phyloP scores from a whole-genome alignment of 257 asterid species.

The Apocynum venetum region DNA sequence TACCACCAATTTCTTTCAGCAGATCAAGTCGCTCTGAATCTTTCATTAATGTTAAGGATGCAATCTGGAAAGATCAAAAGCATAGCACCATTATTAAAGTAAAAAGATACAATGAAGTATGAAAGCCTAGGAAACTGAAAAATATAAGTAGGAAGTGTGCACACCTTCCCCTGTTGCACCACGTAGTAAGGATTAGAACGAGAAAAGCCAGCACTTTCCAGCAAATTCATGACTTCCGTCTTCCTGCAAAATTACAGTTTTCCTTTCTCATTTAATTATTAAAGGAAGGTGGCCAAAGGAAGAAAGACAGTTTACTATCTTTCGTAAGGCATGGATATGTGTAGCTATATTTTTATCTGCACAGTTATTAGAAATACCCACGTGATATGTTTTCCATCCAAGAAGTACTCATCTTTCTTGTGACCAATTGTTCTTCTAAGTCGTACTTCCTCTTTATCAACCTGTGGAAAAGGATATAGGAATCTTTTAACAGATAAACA shows the following conservation, averaged over 20 bases:
- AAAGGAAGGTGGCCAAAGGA: conserved; percentile 10
- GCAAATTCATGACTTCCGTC: conserved; percentile 97
- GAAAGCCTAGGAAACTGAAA: conserved; percentile 7
- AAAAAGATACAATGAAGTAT: conserved; percentile 5
- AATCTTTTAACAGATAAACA: conserved; percentile 10
- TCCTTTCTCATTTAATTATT: conserved; percentile 16
- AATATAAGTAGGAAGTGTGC: conserved; percentile 13
- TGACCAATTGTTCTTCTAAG: conserved; percentile 94
- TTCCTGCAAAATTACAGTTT: conserved; percentile 57
- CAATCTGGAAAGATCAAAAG: conserved; percentile 57
- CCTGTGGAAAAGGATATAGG: conserved; percentile 42
- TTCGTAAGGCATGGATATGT: conserved; percentile 1
- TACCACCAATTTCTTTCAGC: conserved; percentile 99
- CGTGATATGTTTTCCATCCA: conserved; percentile 99
- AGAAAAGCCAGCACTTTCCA: conserved; percentile 99
- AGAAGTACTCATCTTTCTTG: conserved; percentile 91
- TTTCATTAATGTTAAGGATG: conserved; percentile 89
- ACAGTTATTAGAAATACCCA: conserved; percentile 30
- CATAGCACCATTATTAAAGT: conserved; percentile 13
- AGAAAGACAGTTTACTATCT: conserved; percentile 10
- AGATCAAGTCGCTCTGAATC: conserved; percentile 94
- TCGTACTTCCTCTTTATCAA: conserved; percentile 96
- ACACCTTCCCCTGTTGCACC: conserved; percentile 98
- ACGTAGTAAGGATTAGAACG: conserved; percentile 99
- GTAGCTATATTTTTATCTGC: background rate